These are phyloP conservation scores for Cladosporium velox DNA, from an alignment of 2,329 filamentous ascomycete genomes.

Conservation along the genomic window DNA sequence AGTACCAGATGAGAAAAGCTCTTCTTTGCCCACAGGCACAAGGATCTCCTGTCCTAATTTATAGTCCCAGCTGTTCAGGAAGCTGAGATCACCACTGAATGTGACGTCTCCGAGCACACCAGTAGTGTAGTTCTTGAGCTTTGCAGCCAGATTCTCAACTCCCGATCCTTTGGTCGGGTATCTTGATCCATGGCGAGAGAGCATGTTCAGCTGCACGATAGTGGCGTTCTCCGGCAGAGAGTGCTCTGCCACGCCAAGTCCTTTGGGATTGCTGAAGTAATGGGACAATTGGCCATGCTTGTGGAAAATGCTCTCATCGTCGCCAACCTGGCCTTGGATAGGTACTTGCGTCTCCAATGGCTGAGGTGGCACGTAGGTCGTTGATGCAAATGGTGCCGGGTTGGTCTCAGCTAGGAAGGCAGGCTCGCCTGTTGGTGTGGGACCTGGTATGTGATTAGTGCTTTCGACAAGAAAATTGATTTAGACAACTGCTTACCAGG, in stretches of 20 bases:
- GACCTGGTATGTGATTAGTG: conserved; percentile 47
- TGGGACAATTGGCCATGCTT: conserved; percentile 70
- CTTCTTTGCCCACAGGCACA: conserved; percentile 70
- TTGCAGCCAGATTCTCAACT: conserved; percentile 58
- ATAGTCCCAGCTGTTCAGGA: conserved; percentile 70
- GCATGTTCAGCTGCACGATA: conserved; percentile 70
- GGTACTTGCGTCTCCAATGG: conserved; percentile 72
- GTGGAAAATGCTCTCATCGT: conserved; percentile 68
- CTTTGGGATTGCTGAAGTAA: conserved; percentile 66
- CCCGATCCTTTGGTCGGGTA: conserved; percentile 67
- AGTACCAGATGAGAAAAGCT: conserved; percentile 65
- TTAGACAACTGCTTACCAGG: conserved; percentile 29
- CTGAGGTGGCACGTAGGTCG: conserved; percentile 67
- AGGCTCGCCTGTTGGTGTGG: conserved; percentile 68
- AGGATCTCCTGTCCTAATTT: conserved; percentile 70
- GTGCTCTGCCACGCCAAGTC: conserved; percentile 74
- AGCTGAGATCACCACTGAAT: conserved; percentile 62
- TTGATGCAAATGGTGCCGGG: conserved; percentile 60
- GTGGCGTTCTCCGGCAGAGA: conserved; percentile 66
- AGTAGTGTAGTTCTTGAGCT: conserved; percentile 56
- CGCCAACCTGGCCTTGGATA: conserved; percentile 54
- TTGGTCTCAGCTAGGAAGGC: conserved; percentile 73
- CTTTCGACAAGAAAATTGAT: background rate
- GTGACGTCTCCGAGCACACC: conserved; percentile 50
- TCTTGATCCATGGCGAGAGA: conserved; percentile 71